Base-by-base conservation (phyloP, 805 yeast genomes). In the Starmerella vaccinii region DNA sequence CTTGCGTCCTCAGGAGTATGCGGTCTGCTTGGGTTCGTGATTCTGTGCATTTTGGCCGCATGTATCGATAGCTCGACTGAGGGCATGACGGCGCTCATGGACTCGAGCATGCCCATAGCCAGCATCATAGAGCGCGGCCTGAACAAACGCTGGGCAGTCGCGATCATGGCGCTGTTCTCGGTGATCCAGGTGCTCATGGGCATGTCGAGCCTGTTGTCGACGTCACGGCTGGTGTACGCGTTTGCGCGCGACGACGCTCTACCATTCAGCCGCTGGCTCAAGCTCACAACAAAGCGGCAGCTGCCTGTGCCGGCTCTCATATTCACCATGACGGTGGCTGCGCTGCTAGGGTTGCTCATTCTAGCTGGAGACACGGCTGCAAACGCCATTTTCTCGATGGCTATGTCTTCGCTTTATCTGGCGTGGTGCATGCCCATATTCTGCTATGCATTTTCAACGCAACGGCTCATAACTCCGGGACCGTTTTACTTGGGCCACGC, bases 161-260 rank as follows among this genome's bases (percentile, higher is more conserved):
- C 78, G 0, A 71, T 80, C 53, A 76, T 81, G 78, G 58, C 77
- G 4, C 58, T 81, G 46, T 73, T 78, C 60, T 75, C 79, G 9
- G 63, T 73, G 52, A 77, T 82, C 19, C 85, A 80, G 60, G 80
- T 77, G 63, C 66, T 80, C 49, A 81, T 81, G 85, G 82, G 83
- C 10, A 71, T 76, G 30, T 77, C 84, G 1, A 73, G 77, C 50
- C 67, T 80, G 46, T 74, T 79, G 43, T 86, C 86, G 7, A 74
- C 77, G 7, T 79, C 84, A 6, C 74, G 88, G 63, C 87, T 81
- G 63, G 72, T 80, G 41, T 82, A 83, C 78, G 86, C 87, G 1
- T 80, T 82, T 63, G 78, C 85, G 39, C 75, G 90, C 67, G 90
- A 82, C 63, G 79, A 80, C 58, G 88, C 87, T 13, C 71, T 82